Base-by-base conservation (phyloP, 2,329 filamentous ascomycete genomes). In the Lachnellula arida region DNA sequence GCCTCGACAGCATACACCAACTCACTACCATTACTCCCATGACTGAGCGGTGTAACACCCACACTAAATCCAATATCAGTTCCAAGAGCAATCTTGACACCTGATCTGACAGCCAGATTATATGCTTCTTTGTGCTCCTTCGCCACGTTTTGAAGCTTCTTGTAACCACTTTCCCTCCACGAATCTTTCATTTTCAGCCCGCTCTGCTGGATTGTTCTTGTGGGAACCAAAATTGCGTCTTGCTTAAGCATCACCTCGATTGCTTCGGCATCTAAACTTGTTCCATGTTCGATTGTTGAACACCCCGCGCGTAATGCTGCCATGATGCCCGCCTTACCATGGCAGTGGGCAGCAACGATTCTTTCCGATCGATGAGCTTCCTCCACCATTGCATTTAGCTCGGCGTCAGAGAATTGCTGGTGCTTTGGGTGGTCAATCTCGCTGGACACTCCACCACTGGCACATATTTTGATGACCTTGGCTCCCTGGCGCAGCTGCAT, bases 71-170 rank as follows among this genome's bases (percentile, higher is more conserved):
- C 37, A 17, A 39, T 39, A 39, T 39, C 37, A 15, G 37, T 39
- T 14, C 37, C 37, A 39, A 39, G 37, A 39, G 37, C 37, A 15
- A 39, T 39, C 12, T 17, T 14, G 37, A 39, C 37, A 17, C 37
- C 37, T 15, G 37, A 14, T 39, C 2, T 39, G 14, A 39, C 37
- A 15, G 37, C 37, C n/a, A 15, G 12, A 14, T 14, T 15, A 2
- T 39, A 39, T 39, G 37, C 12, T 50, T 50, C 48, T 50, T 50
- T 50, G 35, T 50, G 48, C n/a, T 34, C 32, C 25, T 50, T 50
- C 34, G 37, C 25, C 19, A 50, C 39, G 19, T 15, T 32, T 50
- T 37, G 17, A 8, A 50, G 35, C 39, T 50, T 42, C 53, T 55
- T 47, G 39, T 39, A 39, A 5, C n/a, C 14, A 39, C 14, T 17